Percentiles rank a stretch among this genome's conserved stretches.
phyloP scores from a whole-genome alignment of 2,329 filamentous ascomycete species.

The Exophiala bonariae region DNA sequence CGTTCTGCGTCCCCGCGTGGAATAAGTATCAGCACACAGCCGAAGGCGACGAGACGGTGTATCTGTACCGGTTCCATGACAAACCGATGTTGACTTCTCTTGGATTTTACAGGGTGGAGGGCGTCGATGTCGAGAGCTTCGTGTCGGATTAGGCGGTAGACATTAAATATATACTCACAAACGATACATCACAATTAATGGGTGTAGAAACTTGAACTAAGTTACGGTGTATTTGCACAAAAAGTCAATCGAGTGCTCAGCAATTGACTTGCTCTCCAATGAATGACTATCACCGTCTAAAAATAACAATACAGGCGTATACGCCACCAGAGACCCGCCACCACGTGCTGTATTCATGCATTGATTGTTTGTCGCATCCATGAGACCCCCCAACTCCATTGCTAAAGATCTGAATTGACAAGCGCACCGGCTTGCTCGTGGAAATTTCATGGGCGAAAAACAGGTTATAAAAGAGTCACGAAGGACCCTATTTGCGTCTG shows the following conservation, averaged over 20 bases:
- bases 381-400: slow-evolving; percentile 20
- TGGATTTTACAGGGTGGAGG: slow-evolving; percentile 50
- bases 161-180: no score
- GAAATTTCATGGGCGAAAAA: no score
- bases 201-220: no score
- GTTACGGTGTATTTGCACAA: no score
- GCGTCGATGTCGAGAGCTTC: slow-evolving; percentile 41
- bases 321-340: neutral
- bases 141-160: slow-evolving; percentile 31
- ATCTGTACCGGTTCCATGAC: slow-evolving; percentile 53
- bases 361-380: no score
- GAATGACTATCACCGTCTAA: no score
- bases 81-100: slow-evolving; percentile 55
- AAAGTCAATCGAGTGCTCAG: no score
- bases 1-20: slow-evolving; percentile 57
- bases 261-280: no score
- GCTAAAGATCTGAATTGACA: slow-evolving; percentile 7
- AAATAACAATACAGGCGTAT: no score
- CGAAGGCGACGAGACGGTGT: slow-evolving; percentile 37
- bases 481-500: slow-evolving; percentile 20
- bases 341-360: slow-evolving; percentile 4
- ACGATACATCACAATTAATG: no score
- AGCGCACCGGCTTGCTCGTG: no score
- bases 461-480: no score
- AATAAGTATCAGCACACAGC: slow-evolving; percentile 51